Percentiles rank a stretch among this genome's conserved stretches.
These are phyloP conservation scores for Rhipidocladum racemiflorum DNA, from an alignment of 176 grass and related monocot genomes.

Conservation along the genomic window DNA sequence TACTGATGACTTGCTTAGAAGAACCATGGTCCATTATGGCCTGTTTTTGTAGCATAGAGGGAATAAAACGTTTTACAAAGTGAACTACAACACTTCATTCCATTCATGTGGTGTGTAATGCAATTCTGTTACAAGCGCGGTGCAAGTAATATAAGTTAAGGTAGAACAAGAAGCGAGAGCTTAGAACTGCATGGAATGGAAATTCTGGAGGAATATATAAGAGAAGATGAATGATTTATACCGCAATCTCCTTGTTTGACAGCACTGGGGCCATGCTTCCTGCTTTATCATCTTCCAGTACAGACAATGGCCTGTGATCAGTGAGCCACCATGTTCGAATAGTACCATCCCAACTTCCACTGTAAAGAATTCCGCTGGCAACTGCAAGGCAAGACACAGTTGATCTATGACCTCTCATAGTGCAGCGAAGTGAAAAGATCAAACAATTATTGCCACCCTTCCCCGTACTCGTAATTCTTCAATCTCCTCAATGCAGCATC, in stretches of 20 bases:
- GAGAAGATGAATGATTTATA: conserved; percentile 16
- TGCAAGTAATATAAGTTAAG: background rate
- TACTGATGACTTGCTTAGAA: too few species aligned
- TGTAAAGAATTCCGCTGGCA: conserved; percentile 77
- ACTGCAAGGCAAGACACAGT: conserved; percentile 82
- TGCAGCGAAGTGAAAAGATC: conserved; percentile 72
- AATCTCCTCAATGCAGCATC: too few species aligned
- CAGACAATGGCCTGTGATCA: conserved; percentile 74
- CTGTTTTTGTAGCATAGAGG: too few species aligned
- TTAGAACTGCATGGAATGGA: background rate
- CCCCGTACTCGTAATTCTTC: too few species aligned
- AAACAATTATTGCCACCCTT: too few species aligned
- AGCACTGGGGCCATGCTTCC: conserved; percentile 74
- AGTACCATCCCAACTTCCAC: conserved; percentile 96
- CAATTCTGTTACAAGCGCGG: too few species aligned
- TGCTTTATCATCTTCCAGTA: conserved; percentile 61
- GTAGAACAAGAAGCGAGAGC: background rate
- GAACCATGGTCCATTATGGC: too few species aligned
- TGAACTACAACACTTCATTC: too few species aligned
- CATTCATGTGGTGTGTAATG: too few species aligned
- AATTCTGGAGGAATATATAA: conserved; percentile 1
- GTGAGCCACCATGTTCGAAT: conserved; percentile 90
- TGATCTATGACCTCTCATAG: conserved; percentile 84
- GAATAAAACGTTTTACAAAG: too few species aligned
- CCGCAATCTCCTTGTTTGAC: conserved; percentile 86